Percentiles rank a stretch among this genome's conserved stretches.
Evolutionary conservation across 225 moss, liverwort and hornwort species (phyloP).

Genomic region (Antitrichia curtipendula): DNA sequence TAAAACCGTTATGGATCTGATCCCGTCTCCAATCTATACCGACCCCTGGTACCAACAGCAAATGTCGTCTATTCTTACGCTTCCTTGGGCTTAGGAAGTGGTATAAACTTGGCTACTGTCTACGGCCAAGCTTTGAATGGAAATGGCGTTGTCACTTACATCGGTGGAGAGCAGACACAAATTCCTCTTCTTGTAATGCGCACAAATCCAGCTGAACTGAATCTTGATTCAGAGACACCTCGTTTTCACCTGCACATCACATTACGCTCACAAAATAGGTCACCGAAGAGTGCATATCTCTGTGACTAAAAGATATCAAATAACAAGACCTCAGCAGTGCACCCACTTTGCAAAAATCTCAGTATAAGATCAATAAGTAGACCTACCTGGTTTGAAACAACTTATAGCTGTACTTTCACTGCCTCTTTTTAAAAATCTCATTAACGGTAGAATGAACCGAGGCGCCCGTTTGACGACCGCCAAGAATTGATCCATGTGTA

Average conservation of each 20-base stretch:
- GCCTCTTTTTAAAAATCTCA: slow-evolving; percentile 4
- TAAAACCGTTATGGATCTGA: neutral
- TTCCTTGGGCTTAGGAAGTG: neutral
- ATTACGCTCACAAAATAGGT: neutral
- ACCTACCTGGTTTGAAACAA: slow-evolving; percentile 17
- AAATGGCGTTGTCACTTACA: neutral
- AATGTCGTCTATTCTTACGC: neutral
- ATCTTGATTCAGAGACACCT: neutral
- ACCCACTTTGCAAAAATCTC: neutral
- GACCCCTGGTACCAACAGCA: neutral
- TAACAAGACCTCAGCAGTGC: neutral
- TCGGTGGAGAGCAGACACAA: slow-evolving; percentile 11
- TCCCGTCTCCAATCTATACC: neutral
- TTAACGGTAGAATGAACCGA: slow-evolving; percentile 2
- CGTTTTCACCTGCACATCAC: slow-evolving; percentile 8
- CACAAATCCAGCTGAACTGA: neutral
- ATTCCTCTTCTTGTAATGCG: slow-evolving; percentile 23
- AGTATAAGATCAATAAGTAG: neutral
- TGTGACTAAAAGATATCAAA: neutral
- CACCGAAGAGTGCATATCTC: neutral
- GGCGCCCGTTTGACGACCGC: slow-evolving; percentile 16
- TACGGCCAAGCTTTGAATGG: neutral
- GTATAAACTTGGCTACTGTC: neutral
- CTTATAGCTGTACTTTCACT: neutral
- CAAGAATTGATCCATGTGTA: slow-evolving; percentile 10